Evolutionary conservation across 805 yeast genomes (phyloP).

Genomic region (Candida chauliodis): DNA sequence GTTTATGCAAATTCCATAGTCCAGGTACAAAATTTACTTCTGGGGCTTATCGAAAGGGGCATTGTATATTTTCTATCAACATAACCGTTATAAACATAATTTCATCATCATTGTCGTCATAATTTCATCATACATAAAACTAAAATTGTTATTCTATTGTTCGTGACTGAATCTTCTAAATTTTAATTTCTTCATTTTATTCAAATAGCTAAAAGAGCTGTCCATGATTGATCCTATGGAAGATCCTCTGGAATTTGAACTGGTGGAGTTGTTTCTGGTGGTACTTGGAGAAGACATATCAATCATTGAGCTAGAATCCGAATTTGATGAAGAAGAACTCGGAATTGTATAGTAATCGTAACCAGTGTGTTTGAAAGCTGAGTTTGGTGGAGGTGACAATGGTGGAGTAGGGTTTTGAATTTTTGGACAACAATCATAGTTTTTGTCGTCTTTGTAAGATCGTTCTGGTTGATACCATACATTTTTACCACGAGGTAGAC

Average conservation of each 20-base stretch:
- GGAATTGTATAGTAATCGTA: conserved; percentile 11
- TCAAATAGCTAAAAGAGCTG: conserved; percentile 6
- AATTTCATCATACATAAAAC: neutral
- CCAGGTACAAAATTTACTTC: too few relatives aligned
- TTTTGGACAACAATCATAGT: conserved; percentile 1
- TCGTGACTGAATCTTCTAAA: conserved; percentile 11
- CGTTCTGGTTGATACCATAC: neutral
- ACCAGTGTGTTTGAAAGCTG: conserved; percentile 4
- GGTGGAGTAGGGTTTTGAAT: conserved; percentile 1
- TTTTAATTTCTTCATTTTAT: conserved; percentile 9
- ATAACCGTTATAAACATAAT: neutral
- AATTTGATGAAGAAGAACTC: neutral
- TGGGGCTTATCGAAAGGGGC: too few relatives aligned
- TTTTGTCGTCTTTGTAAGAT: neutral
- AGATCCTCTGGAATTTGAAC: neutral
- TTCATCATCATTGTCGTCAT: neutral
- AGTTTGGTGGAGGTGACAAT: neutral
- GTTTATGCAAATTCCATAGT: too few relatives aligned
- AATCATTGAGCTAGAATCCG: neutral
- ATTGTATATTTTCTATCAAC: neutral
- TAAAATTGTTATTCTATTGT: neutral
- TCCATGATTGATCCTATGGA: conserved; percentile 8
- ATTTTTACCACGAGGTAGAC: neutral
- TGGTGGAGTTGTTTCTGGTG: conserved; percentile 7
- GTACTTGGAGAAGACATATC: conserved; percentile 1